Base-by-base conservation (phyloP, 1,284 basidiomycete genomes). In the Agroathelia rolfsii region DNA sequence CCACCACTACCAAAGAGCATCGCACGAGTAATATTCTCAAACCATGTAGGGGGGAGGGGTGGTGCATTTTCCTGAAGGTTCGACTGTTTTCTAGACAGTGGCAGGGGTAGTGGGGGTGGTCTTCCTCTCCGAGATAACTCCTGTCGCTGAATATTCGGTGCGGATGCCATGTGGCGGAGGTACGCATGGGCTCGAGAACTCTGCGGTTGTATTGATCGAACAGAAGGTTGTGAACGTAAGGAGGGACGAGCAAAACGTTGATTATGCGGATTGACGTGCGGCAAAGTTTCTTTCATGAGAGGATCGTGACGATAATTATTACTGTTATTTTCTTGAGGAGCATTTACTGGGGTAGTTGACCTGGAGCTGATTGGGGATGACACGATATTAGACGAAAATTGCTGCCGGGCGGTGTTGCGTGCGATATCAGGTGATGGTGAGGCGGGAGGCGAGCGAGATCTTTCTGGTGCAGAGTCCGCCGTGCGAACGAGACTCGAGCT, bases 91-190 rank as follows among this genome's bases (percentile, higher is more conserved):
- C 13, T 17, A 5, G 28, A 39, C 24, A 35, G 33, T 10, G 32
- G 22, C 18, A n/a, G 23, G 29, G 33, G 39, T 30, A 16, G 34
- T 28, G 11, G 24, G 43, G 45, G 24, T 30, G 33, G 14, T 12
- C 13, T 9, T 40, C 43, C 22, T 41, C 38, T 32, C 40, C 38
- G 19, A 25, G 36, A 42, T 42, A 33, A 10, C 44, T 37, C 25
- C 35, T 37, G 56, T 17, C 58, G 56, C 24, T 62, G 55, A 32
- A 80, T 69, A 41, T 66, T 67, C 12, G 76, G 71, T 8, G 64
- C 62, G 14, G 78, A 81, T 1, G 67, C 67, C 61, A 82, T 79
- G 45, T 80, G 78, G 13, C 78, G 66, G 9, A 83, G 63, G 44
- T 79, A 72, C 6, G 72, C 68, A 7, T 66, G 65, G 5, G 78